Conservation (phyloP, 2,329 filamentous ascomycete species). For the Talaromyces sp. region DNA sequence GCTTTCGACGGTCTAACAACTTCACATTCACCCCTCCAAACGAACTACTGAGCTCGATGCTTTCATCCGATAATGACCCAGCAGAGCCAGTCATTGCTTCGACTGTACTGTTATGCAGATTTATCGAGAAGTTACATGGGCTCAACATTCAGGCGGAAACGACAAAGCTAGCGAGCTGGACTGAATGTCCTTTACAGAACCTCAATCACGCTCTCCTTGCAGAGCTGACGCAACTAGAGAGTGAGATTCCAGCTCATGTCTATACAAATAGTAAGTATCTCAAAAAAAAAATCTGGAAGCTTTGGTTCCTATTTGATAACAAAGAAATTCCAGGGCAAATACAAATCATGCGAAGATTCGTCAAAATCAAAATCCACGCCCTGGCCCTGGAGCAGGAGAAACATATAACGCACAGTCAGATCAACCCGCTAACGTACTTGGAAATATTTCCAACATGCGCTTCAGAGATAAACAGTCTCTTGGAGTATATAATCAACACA, state of each 20-base stretch:
- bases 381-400: not conserved
- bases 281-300: too few species aligned
- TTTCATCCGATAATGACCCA: not conserved
- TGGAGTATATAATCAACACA: constrained; percentile 5
- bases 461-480: not conserved
- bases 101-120: not conserved
- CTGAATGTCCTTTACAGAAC: constrained; percentile 8
- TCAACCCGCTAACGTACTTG: not conserved
- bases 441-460: not conserved
- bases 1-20: not conserved
- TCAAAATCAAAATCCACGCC: not conserved
- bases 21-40: constrained; percentile 4
- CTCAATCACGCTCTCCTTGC: not conserved
- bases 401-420: not conserved
- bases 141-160: not conserved
- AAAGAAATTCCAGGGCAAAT: not conserved
- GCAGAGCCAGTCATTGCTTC: not conserved
- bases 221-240: constrained; percentile 4
- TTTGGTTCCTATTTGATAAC: not conserved
- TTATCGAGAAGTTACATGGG: not conserved
- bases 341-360: not conserved
- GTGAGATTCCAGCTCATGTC: not conserved
- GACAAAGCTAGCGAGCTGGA: not conserved
- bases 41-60: constrained; percentile 3
- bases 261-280: not conserved